These are phyloP conservation scores for Monilinia vaccinii-corymbosi DNA, from an alignment of 2,329 filamentous ascomycete species.

Conservation along the genomic window DNA sequence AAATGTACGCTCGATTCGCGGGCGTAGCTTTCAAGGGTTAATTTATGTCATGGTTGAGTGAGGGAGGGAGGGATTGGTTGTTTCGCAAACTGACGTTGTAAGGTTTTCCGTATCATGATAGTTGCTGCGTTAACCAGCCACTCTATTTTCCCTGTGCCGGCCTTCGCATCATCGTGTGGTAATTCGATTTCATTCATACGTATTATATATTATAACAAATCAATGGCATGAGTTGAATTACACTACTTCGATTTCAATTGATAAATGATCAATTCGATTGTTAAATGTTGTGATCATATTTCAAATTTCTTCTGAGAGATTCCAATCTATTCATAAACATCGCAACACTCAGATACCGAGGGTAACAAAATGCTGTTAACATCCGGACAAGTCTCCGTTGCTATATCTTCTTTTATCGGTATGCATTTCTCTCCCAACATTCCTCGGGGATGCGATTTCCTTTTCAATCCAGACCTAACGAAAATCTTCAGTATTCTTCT, in stretches of 20 bases:
- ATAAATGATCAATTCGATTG: too few species aligned
- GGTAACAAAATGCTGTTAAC: constrained; percentile 43
- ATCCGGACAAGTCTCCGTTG: constrained; percentile 60
- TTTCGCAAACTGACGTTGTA: neutral
- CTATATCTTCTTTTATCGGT: constrained; percentile 57
- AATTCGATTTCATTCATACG: neutral
- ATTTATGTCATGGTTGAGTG: neutral
- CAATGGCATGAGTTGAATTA: neutral
- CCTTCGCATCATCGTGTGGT: neutral
- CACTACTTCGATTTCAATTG: neutral
- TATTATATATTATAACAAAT: neutral
- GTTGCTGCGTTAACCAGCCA: constrained; percentile 6
- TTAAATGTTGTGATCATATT: neutral
- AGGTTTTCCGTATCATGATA: constrained; percentile 7
- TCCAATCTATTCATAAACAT: neutral
- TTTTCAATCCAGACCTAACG: neutral
- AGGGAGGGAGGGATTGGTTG: neutral
- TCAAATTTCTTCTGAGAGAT: neutral
- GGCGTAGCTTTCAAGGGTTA: neutral
- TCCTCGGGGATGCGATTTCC: neutral
- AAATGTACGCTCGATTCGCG: neutral
- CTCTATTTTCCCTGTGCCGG: neutral
- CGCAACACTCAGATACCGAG: neutral
- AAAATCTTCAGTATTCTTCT: constrained; percentile 53
- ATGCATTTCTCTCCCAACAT: constrained; percentile 26